phyloP scores from a whole-genome alignment of 257 asterid species.

The Hygrophila difformis region DNA sequence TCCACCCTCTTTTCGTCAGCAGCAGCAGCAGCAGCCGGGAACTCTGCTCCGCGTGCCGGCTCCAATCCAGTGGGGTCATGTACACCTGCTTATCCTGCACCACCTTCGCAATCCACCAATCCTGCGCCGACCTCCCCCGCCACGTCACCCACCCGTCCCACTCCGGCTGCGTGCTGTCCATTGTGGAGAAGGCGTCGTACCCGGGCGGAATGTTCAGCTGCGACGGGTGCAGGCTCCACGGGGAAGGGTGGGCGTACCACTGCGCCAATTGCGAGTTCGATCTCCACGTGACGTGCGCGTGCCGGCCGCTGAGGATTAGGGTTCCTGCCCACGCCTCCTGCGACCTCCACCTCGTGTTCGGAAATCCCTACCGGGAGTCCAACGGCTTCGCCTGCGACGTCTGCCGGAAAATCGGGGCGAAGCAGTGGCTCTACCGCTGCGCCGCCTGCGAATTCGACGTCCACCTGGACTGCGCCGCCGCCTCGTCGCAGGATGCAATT shows the following conservation, averaged over 20 bases:
- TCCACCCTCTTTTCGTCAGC: neutral
- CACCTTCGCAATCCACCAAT: neutral
- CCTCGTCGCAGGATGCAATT: too few relatives aligned
- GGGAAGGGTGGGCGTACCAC: neutral
- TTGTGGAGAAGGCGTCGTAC: neutral
- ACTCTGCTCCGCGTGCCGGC: neutral
- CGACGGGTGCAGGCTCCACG: neutral
- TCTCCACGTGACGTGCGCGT: neutral
- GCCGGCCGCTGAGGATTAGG: neutral
- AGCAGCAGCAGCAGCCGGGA: neutral
- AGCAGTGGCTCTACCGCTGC: constrained; percentile 2
- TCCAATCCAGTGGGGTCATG: neutral
- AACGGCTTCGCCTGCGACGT: neutral
- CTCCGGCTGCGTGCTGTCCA: neutral
- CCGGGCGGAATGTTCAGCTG: neutral
- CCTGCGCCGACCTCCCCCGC: neutral
- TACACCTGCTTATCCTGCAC: neutral
- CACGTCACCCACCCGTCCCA: neutral
- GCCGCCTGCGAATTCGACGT: neutral
- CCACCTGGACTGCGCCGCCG: neutral
- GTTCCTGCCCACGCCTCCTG: neutral
- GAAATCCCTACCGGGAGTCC: neutral
- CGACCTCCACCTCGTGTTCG: neutral
- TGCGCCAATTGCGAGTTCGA: neutral
- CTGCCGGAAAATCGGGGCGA: neutral